Base-by-base conservation (phyloP, 495 filamentous ascomycete genomes). In the Aspergillus conjunctus region DNA sequence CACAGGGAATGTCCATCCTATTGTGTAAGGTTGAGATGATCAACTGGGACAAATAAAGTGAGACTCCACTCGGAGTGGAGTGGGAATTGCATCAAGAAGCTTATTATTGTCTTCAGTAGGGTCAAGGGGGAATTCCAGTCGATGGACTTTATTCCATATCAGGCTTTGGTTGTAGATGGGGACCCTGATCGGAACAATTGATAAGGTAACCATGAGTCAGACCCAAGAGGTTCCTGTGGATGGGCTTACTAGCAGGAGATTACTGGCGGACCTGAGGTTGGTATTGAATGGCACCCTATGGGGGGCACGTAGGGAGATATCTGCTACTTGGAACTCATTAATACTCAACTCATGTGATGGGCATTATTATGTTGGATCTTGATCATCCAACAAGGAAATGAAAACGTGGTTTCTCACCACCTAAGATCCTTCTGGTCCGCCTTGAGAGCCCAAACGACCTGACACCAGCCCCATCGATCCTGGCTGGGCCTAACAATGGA, bases 51-150 rank as follows among this genome's bases (percentile, higher is more conserved):
- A 43, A 14, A 20, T 18, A 6, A 21, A 48, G 20, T 21, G 44
- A 7, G 44, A 48, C 44, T 48, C 44, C 44, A 48, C 44, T 17
- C 7, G 14, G 44, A 20, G 57, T 52, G 56, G 46, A 59, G 56
- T 48, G 12, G 46, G 34, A 53, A 59, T 34, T 2, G 34, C 57
- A 52, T 52, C 57, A 59, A 59, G 46, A 59, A 59, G 57, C 57
- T 59, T 59, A 59, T 51, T 51, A 30, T 44, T 50, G 18, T 41
- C 9, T 22, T 41, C 31, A 33, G 22, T 32, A 48, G 21, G 7
- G n/a, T 20, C 7, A 7, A 20, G 18, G 20, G 20, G 18, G 33
- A 33, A 54, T 43, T 20, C n/a, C n/a, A n/a, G n/a, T n/a, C 43
- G 7, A 22, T 6, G 18, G 17, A 7, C 9, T 22, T 20, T 21